Base-by-base conservation (phyloP, 345 rosid genomes). In the Orychophragmus violaceus region DNA sequence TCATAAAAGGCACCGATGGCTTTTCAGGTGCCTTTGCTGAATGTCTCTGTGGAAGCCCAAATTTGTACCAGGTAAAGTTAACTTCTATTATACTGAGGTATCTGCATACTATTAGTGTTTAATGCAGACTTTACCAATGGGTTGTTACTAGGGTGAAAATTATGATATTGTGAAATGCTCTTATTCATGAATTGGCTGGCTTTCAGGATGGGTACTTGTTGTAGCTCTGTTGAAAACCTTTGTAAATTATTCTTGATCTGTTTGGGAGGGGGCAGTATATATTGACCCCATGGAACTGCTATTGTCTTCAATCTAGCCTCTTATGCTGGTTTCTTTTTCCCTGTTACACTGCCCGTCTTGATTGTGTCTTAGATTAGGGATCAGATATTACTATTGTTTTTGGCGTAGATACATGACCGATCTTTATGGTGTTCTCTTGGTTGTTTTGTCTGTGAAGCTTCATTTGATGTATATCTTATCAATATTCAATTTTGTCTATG, bases 21-120 rank as follows among this genome's bases (percentile, higher is more conserved):
- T 84, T 93, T 76, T 84, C 98, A 5, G 98, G 98, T 69, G 92
- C 92, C 59, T 90, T 90, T 85, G 98, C 97, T 59, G 90, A 93
- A 77, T 88, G 97, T 66, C 85, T 90, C n/a, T 93, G 97, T 68
- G 98, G 98, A 62, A 90, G 97, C 74, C 90, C 98, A 18, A 85
- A 85, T 72, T 78, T 93, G 75, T 93, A 93, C 79, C 94, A 86
- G 97, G 98, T 88, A 68, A 53, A 54, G 11, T 61, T 32, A 41
- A 41, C 16, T 44, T 52, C 33, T 66, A 28, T 44, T 29, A 23
- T 5, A 33, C 19, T 25, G 59, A 8, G 33, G 32, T 21, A 64
- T 32, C 65, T 64, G 28, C 28, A 59, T 66, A 4, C 16, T 41
- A 52, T 42, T 27, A 29, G 19, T 70, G 14, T 48, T 37, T 46